Evolutionary conservation across 2,329 filamentous ascomycete genomes (phyloP).

Genomic region (Phoma sp.): DNA sequence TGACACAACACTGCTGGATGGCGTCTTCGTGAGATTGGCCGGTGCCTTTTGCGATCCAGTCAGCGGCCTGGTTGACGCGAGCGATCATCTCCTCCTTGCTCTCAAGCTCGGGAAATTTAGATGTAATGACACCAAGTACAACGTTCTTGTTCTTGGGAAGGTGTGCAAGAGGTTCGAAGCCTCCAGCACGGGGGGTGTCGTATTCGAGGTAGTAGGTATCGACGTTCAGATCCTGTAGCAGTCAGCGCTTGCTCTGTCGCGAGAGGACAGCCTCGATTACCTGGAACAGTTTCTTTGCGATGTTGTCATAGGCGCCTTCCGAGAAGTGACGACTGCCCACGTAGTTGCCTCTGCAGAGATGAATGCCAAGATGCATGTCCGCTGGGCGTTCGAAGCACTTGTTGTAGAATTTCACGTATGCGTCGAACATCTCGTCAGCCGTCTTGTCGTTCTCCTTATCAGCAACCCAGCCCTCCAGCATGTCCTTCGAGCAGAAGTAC

Average conservation of each 20-base stretch:
- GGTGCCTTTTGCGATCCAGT: constrained; percentile 72
- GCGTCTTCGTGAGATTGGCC: constrained; percentile 70
- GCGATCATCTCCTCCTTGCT: constrained; percentile 55
- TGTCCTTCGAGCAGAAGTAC: constrained; percentile 48
- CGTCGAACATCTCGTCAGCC: constrained; percentile 73
- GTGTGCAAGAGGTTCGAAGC: constrained; percentile 55
- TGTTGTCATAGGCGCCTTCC: constrained; percentile 56
- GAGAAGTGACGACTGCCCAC: constrained; percentile 55
- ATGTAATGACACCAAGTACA: constrained; percentile 55
- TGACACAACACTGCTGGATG: constrained; percentile 64
- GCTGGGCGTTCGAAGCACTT: constrained; percentile 67
- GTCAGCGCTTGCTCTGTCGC: constrained; percentile 4
- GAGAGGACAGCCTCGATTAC: constrained; percentile 19
- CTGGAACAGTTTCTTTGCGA: constrained; percentile 52
- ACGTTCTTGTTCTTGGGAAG: constrained; percentile 57
- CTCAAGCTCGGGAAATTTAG: constrained; percentile 55
- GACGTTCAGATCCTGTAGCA: constrained; percentile 44
- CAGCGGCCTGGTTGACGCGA: constrained; percentile 60
- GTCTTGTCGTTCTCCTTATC: constrained; percentile 72
- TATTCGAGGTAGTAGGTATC: constrained; percentile 53
- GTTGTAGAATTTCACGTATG: constrained; percentile 80
- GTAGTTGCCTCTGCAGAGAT: constrained; percentile 68
- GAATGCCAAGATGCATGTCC: constrained; percentile 78
- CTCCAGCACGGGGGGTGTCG: constrained; percentile 56
- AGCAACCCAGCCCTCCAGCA: constrained; percentile 53